Conservation (phyloP, 2,329 filamentous ascomycete genomes). For the Sporothrix pseudoabietina region DNA sequence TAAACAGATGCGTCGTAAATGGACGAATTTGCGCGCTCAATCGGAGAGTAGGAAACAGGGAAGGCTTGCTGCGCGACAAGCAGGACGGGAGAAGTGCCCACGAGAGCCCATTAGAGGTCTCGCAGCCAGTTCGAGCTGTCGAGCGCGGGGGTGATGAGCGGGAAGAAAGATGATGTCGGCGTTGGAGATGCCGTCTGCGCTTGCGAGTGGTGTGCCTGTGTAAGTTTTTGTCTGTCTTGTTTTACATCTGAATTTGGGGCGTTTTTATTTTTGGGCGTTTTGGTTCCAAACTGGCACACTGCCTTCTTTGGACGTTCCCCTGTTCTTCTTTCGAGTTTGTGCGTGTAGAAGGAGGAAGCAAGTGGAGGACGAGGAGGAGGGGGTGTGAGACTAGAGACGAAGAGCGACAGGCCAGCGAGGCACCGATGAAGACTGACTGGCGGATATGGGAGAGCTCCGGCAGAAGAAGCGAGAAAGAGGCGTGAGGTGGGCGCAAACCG, state of each 20-base stretch:
- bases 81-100: not conserved
- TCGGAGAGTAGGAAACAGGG: not conserved
- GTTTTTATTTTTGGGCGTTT: conserved; percentile 2
- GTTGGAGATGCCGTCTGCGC: conserved; percentile 11
- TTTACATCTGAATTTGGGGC: not conserved
- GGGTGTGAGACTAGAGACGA: conserved; percentile 21
- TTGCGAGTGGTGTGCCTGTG: not conserved
- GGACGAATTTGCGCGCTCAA: not conserved
- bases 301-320: conserved; percentile 11
- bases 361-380: conserved; percentile 5
- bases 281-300: not conserved
- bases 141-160: conserved; percentile 21
- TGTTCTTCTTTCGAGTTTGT: not conserved
- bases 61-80: conserved; percentile 1
- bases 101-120: not conserved
- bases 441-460: not conserved
- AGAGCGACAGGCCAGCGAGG: conserved; percentile 9
- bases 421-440: not conserved
- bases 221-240: conserved; percentile 12
- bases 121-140: conserved; percentile 8
- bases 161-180: conserved; percentile 12
- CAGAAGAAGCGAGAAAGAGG: conserved; percentile 5
- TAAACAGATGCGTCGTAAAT: conserved; percentile 8
- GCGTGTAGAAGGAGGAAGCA: not conserved
- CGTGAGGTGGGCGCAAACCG: not conserved